Evolutionary conservation across 306 rosid genomes (phyloP), one percentile per base, ranked within the genome.

Genomic region (Heteromeles arbutifolia): DNA sequence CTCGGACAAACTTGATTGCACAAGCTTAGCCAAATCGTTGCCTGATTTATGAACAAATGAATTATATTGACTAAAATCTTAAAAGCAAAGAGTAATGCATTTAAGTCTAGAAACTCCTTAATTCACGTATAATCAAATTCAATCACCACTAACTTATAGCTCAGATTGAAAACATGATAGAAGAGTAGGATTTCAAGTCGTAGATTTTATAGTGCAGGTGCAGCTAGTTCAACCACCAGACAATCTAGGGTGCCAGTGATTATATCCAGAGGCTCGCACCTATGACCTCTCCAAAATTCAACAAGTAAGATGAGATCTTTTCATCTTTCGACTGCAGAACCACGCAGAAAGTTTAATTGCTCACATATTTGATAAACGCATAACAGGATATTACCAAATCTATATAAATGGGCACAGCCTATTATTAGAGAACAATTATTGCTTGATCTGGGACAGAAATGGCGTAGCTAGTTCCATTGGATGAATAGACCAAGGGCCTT

Each of bases 241-340:
- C 32, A 6, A 31, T 31, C 25, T 10, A 19, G 25, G 58, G 5
- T 19, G 4, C 43, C 74, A 26, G 32, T 17, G 50, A 18, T 32
- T 34, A 70, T 25, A 31, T 31, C 65, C 21, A 71, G 41, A n/a
- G 39, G 44, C 8, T 71, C 5, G 6, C 11, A 19, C 24, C 18
- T 31, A 9, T 57, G 28, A 57, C 79, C 59, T 71, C 74, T 78
- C 70, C 68, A 39, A 75, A 68, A 77, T 87, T 87, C 61, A 87
- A 63, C 61, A 84, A 73, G 80, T 79, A 82, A 15, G 88, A 74
- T 56, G 88, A 66, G 75, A 87, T 77, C 29, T 69, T 41, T 26
- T 84, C 67, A 24, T 74, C 80, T 82, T 79, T 82, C 79, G 82
- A 82, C 90, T 84, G 88, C 79, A 71, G 14, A 72, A 80, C 44